phyloP scores from a whole-genome alignment of 2,329 filamentous ascomycete species.

The Elsinoe ampelina region DNA sequence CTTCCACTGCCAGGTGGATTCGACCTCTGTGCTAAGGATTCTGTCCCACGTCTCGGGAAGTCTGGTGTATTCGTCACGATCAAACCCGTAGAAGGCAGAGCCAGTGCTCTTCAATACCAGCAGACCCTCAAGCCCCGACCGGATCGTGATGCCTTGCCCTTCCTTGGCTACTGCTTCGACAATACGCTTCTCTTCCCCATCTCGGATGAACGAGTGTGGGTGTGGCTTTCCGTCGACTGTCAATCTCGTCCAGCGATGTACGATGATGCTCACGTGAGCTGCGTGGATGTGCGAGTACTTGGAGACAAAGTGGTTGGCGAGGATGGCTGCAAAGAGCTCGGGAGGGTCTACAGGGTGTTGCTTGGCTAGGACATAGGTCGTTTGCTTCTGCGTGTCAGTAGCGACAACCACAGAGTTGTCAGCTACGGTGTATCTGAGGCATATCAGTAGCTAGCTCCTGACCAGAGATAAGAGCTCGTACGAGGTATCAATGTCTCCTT shows the following conservation, averaged over 20 bases:
- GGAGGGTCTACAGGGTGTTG: conserved; percentile 85
- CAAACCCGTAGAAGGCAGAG: conserved; percentile 89
- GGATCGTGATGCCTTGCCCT: conserved; percentile 61
- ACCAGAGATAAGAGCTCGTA: conserved; percentile 30
- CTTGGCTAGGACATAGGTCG: conserved; percentile 79
- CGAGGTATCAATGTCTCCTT: conserved; percentile 83
- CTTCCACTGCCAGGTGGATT: conserved; percentile 79
- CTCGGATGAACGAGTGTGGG: conserved; percentile 88
- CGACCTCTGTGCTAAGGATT: conserved; percentile 88
- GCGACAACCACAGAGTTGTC: conserved; percentile 95
- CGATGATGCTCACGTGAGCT: conserved; percentile 71
- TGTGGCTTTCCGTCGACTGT: conserved; percentile 78
- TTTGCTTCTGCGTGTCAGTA: conserved; percentile 98
- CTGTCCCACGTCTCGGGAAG: conserved; percentile 88
- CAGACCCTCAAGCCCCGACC: conserved; percentile 69
- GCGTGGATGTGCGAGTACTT: conserved; percentile 80
- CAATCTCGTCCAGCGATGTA: conserved; percentile 89
- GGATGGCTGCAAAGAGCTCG: conserved; percentile 77
- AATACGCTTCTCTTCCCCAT: conserved; percentile 77
- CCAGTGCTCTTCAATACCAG: conserved; percentile 93
- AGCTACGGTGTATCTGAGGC: conserved; percentile 69
- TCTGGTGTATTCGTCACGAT: conserved; percentile 87
- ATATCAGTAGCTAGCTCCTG: background rate
- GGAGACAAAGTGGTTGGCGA: conserved; percentile 81
- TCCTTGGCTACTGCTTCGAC: conserved; percentile 63